Conservation (phyloP, 768 basidiomycete genomes). For the Flagelloscypha sp. region DNA sequence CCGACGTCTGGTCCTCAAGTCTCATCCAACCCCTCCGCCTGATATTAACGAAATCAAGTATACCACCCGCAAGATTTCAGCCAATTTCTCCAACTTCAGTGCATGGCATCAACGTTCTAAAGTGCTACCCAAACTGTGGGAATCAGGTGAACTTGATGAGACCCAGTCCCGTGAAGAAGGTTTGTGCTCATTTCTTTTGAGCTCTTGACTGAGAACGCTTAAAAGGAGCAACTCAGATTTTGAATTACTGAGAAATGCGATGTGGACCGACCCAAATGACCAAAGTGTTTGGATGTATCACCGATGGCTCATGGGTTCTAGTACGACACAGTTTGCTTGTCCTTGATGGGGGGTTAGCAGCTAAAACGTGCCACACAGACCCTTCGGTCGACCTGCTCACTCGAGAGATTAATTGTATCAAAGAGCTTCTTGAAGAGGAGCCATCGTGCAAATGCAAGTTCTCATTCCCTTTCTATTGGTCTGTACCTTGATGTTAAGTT, state of each 20-base stretch:
- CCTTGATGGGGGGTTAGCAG: no score
- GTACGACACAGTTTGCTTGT: conserved; percentile 38
- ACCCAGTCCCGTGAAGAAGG: conserved; percentile 61
- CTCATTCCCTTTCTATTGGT: not conserved
- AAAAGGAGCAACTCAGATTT: conserved; percentile 52
- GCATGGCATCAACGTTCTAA: conserved; percentile 98
- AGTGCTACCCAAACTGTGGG: conserved; percentile 61
- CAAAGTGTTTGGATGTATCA: conserved; percentile 99
- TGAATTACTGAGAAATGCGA: conserved; percentile 83
- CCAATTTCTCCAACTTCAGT: conserved; percentile 95
- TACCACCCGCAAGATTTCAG: conserved; percentile 84
- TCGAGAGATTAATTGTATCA: conserved; percentile 70
- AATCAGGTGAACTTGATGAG: conserved; percentile 42
- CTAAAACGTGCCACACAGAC: no score
- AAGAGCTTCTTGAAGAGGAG: conserved; percentile 80
- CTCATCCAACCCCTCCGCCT: conserved; percentile 52
- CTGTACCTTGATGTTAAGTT: conserved; percentile 4
- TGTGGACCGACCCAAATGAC: conserved; percentile 95
- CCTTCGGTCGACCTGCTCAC: conserved; percentile 47
- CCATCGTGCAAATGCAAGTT: conserved; percentile 85
- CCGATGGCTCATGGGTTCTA: conserved; percentile 86
- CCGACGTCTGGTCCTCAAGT: conserved; percentile 73
- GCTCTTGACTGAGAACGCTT: conserved; percentile 1
- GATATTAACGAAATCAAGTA: conserved; percentile 69
- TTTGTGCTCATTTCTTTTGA: conserved; percentile 20